Percentiles rank a stretch among this genome's conserved stretches.
Evolutionary conservation across 805 yeast species (phyloP).

Genomic region (Debaryomyces tyrocola): DNA sequence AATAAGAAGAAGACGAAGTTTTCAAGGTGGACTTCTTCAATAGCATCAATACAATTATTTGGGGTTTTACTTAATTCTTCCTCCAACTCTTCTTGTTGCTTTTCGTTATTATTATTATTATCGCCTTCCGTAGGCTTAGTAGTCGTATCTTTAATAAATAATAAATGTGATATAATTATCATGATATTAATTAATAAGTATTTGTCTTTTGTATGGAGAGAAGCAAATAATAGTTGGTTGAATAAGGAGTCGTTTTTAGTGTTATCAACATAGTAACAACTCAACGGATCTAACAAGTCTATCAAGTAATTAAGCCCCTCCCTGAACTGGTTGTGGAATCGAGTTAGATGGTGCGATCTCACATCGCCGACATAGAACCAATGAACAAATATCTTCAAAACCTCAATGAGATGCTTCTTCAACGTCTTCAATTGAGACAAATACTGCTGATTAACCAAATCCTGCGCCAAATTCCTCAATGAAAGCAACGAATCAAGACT

Average conservation of each 20-base stretch:
- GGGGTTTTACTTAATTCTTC: constrained; percentile 12
- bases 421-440: constrained; percentile 57
- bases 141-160: constrained; percentile 41
- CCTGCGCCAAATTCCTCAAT: constrained; percentile 81
- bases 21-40: constrained; percentile 43
- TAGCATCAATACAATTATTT: constrained; percentile 41
- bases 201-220: constrained; percentile 62
- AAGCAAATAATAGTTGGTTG: constrained; percentile 49
- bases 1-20: constrained; percentile 58
- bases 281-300: constrained; percentile 81
- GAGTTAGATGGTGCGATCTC: constrained; percentile 16
- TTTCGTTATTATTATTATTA: neutral
- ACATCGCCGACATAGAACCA: constrained; percentile 29
- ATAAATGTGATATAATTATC: constrained; percentile 75
- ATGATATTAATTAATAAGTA: constrained; percentile 65
- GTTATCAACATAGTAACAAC: constrained; percentile 79
- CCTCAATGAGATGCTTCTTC: constrained; percentile 44
- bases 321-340: constrained; percentile 34
- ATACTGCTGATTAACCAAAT: constrained; percentile 76
- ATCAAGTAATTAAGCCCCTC: constrained; percentile 68
- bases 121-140: constrained; percentile 14
- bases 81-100: constrained; percentile 11
- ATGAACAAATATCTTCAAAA: constrained; percentile 39
- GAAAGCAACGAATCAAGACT: constrained; percentile 56
- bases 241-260: constrained; percentile 69